Conservation (phyloP, 1,139 yeast genomes). For the Yamadazyma dendronema region DNA sequence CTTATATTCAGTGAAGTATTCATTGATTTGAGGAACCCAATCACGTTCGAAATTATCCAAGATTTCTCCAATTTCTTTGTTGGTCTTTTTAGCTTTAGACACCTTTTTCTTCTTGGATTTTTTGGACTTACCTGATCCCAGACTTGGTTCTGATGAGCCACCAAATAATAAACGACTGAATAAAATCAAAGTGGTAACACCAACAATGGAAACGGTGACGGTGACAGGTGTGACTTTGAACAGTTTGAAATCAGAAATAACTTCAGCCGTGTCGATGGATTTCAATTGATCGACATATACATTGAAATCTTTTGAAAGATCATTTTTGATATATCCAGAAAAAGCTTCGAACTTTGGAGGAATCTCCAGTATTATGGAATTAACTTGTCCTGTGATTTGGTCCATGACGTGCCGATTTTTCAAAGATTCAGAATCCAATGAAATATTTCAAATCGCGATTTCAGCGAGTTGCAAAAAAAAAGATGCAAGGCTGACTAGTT, state of each 20-base stretch:
- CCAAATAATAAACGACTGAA: constrained; percentile 19
- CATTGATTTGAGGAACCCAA: constrained; percentile 46
- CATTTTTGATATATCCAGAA: constrained; percentile 8
- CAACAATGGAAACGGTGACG: constrained; percentile 31
- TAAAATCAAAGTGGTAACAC: constrained; percentile 27
- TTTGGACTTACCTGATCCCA: constrained; percentile 8
- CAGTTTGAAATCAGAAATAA: constrained; percentile 29
- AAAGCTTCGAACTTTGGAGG: constrained; percentile 13
- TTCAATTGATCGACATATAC: constrained; percentile 11
- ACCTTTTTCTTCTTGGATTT: constrained; percentile 32
- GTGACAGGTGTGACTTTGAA: constrained; percentile 36
- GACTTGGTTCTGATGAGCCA: constrained; percentile 8
- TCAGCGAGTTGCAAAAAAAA: too few relatives aligned
- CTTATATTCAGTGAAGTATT: constrained; percentile 33
- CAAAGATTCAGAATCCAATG: too few relatives aligned
- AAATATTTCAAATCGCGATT: too few relatives aligned
- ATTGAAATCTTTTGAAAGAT: constrained; percentile 12
- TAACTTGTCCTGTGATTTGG: constrained; percentile 10
- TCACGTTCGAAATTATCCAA: constrained; percentile 42
- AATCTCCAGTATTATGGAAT: constrained; percentile 11
- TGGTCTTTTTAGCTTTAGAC: constrained; percentile 44
- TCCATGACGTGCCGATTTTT: constrained; percentile 3
- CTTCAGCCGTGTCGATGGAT: constrained; percentile 18
- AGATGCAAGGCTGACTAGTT: too few relatives aligned
- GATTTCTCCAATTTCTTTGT: constrained; percentile 38